These are phyloP conservation scores for Rosellinia necatrix DNA, from an alignment of 2,329 filamentous ascomycete species.

Conservation along the genomic window DNA sequence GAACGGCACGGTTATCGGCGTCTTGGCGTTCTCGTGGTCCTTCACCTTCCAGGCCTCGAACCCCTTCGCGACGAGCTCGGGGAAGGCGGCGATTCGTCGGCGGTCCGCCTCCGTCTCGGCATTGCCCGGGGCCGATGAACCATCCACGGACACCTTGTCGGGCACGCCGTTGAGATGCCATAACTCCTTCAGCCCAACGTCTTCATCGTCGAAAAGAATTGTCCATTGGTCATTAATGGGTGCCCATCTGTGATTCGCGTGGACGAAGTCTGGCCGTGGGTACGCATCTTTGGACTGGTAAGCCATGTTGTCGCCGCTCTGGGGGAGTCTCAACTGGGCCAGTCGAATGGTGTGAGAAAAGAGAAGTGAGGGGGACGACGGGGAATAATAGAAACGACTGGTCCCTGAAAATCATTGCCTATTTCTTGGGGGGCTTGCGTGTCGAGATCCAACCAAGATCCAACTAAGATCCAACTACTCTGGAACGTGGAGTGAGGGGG, in stretches of 20 bases:
- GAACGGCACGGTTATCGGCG: constrained; percentile 65
- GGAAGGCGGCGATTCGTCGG: constrained; percentile 54
- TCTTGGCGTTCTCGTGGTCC: constrained; percentile 48
- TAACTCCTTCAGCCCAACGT: constrained; percentile 55
- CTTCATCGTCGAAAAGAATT: constrained; percentile 68
- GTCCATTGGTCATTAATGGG: constrained; percentile 67
- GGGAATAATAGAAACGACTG: not conserved
- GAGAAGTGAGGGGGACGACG: constrained; percentile 1
- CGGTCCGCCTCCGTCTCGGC: constrained; percentile 44
- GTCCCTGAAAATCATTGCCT: constrained; percentile 27
- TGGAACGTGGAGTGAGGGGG: constrained; percentile 11
- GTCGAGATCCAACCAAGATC: constrained; percentile 10
- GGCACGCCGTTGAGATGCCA: constrained; percentile 62
- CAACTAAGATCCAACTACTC: not conserved
- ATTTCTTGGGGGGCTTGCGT: constrained; percentile 7
- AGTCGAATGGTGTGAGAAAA: not conserved
- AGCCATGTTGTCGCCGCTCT: constrained; percentile 30
- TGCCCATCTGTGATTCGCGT: constrained; percentile 59
- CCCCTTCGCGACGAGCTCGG: constrained; percentile 54
- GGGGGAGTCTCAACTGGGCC: not conserved
- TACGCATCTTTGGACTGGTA: constrained; percentile 48
- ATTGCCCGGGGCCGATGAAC: constrained; percentile 23
- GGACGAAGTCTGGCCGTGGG: constrained; percentile 68
- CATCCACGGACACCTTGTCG: constrained; percentile 42
- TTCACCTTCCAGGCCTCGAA: constrained; percentile 40